Evolutionary conservation across 2,329 filamentous ascomycete genomes (phyloP).

Genomic region (Didymella glomerata): DNA sequence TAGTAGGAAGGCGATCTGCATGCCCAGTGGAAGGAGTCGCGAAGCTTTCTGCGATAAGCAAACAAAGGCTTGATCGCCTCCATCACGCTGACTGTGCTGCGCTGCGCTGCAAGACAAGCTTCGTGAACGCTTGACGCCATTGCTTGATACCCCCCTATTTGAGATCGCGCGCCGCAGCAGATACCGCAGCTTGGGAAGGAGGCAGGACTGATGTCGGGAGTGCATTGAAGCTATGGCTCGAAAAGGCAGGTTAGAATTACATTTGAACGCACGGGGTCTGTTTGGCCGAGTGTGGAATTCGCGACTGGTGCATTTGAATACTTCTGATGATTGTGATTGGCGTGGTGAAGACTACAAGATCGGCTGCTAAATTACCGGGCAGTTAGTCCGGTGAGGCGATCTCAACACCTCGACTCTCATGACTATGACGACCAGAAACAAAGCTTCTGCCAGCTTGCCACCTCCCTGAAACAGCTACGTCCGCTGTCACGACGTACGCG

Average conservation of each 20-base stretch:
- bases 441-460: slow-evolving; percentile 22
- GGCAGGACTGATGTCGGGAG: slow-evolving; percentile 4
- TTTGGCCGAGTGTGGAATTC: slow-evolving; percentile 14
- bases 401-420: slow-evolving; percentile 9
- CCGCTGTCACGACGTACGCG: slow-evolving; percentile 10
- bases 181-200: background rate
- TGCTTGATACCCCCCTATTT: slow-evolving; percentile 26
- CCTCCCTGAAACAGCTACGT: slow-evolving; percentile 31
- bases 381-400: slow-evolving; percentile 4
- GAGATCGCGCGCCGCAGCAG: slow-evolving; percentile 12
- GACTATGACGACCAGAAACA: background rate
- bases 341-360: background rate
- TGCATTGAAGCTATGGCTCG: slow-evolving; percentile 13
- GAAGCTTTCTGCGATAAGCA: slow-evolving; percentile 20
- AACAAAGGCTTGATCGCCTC: slow-evolving; percentile 5
- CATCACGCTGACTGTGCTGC: background rate
- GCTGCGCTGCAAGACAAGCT: slow-evolving; percentile 25
- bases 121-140: slow-evolving; percentile 25
- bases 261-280: slow-evolving; percentile 10
- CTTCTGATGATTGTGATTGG: slow-evolving; percentile 8
- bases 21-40: slow-evolving; percentile 8
- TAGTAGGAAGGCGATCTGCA: slow-evolving; percentile 11
- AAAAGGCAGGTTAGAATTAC: slow-evolving; percentile 28
- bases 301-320: background rate
- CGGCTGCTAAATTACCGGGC: slow-evolving; percentile 1